Conservation (phyloP, 495 filamentous ascomycete genomes). For the Neurospora pannonica region DNA sequence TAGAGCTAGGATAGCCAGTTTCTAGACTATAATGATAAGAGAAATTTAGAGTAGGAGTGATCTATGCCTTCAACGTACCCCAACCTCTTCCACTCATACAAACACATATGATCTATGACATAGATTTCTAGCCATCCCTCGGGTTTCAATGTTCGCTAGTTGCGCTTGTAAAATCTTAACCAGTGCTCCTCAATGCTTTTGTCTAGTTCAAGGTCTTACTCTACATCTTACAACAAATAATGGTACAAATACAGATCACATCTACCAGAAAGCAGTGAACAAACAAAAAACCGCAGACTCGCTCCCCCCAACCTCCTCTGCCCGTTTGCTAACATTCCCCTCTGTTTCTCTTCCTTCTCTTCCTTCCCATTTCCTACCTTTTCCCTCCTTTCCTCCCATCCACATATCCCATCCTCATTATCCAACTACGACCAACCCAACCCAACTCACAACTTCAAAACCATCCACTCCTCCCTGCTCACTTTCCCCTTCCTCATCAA, state of each 20-base stretch:
- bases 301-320: background rate
- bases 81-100: background rate
- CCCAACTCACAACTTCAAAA: conserved; percentile 40
- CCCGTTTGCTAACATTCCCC: too few relatives aligned
- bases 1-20: background rate
- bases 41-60: background rate
- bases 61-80: background rate
- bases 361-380: conserved; percentile 6
- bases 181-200: background rate
- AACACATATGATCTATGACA: background rate
- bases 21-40: background rate
- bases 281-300: background rate
- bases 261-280: background rate
- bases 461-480: conserved; percentile 38
- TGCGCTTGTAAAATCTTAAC: background rate
- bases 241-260: background rate
- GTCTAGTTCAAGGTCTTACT: background rate
- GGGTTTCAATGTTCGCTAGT: background rate
- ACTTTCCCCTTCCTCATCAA: conserved; percentile 14
- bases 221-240: background rate
- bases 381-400: conserved; percentile 16
- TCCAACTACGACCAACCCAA: background rate
- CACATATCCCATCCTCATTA: background rate
- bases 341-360: too few relatives aligned
- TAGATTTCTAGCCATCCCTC: too few relatives aligned